Evolutionary conservation across 2,329 filamentous ascomycete genomes (phyloP).

Genomic region (Diaporthe nobilis): DNA sequence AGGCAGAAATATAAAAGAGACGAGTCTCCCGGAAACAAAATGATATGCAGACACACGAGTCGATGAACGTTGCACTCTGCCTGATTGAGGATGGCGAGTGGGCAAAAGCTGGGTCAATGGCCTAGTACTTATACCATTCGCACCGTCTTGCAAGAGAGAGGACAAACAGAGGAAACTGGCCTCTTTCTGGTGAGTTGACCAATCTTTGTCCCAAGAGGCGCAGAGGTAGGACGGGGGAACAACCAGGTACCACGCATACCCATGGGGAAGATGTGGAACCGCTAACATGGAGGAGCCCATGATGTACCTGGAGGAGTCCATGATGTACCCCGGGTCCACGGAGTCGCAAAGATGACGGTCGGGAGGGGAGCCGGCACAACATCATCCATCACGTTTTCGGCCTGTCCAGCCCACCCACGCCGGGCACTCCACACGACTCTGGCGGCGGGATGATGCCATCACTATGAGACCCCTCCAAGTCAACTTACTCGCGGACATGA

Average conservation of each 20-base stretch:
- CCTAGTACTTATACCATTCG: slow-evolving; percentile 39
- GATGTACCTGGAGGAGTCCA: slow-evolving; percentile 23
- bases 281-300: slow-evolving; percentile 13
- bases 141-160: slow-evolving; percentile 4
- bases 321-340: slow-evolving; percentile 3
- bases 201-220: slow-evolving; percentile 9
- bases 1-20: slow-evolving; percentile 11
- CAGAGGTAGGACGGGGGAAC: slow-evolving; percentile 18
- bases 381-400: slow-evolving; percentile 25
- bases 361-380: background rate
- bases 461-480: background rate
- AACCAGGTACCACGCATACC: slow-evolving; percentile 21
- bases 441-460: slow-evolving; percentile 39
- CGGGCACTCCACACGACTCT: slow-evolving; percentile 8
- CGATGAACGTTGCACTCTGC: slow-evolving; percentile 8
- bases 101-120: slow-evolving; percentile 31
- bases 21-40: background rate
- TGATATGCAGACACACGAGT: slow-evolving; percentile 1
- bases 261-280: slow-evolving; percentile 37
- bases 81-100: slow-evolving; percentile 8
- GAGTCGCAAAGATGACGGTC: slow-evolving; percentile 4
- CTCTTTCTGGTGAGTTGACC: slow-evolving; percentile 25
- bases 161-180: slow-evolving; percentile 20
- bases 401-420: slow-evolving; percentile 6
- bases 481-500: slow-evolving; percentile 31